Base-by-base conservation (phyloP, 176 grass and related monocot species). In the Aegilops speltoides region DNA sequence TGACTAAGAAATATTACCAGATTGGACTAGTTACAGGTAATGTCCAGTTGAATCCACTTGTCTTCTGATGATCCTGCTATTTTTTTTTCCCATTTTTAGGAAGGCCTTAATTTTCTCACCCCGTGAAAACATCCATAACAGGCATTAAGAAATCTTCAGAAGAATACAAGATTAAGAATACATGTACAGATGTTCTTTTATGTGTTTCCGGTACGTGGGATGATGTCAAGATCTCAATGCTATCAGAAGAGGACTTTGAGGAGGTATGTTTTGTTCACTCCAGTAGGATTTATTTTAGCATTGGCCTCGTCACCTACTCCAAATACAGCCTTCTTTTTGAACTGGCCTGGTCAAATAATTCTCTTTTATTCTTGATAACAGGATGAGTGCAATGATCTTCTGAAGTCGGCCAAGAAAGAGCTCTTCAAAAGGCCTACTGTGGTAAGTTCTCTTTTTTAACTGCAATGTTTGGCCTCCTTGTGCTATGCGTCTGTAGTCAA, bases 21-120 rank as follows among this genome's bases (percentile, higher is more conserved):
- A 80, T 98, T 72, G 96, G 93, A 17, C 52, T 84, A 82, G 90
- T 98, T 54, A 92, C 84, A 79, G 92, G 96, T 98, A 92, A 87
- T 63, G 24, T 84, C 84, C 50, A 86, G 57, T 25, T 76, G 23
- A 36, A 85, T 36, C 28, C 79, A 73, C 72, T 79, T 13, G 24
- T 78, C 67, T 16, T 76, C 72, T 65, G 68, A 68, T 62, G 20
- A 17, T 78, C 10, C 41, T 43, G 41, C 41, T 11, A 43, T 12
- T 28, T 75, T 75, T 64, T 66, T 25, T 40, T 10, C 38, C 22
- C 34, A 41, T 74, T 71, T 7, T 80, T 23, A 68, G 73, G 65
- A 78, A 78, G 40, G 43, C 79, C 66, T 79, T 23, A 57, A 31
- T 26, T 75, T 80, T 84, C 75, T 87, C 34, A 74, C 41, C 22